These are phyloP conservation scores for Lyophyllum semitale DNA, from an alignment of 768 basidiomycete genomes.

Conservation along the genomic window DNA sequence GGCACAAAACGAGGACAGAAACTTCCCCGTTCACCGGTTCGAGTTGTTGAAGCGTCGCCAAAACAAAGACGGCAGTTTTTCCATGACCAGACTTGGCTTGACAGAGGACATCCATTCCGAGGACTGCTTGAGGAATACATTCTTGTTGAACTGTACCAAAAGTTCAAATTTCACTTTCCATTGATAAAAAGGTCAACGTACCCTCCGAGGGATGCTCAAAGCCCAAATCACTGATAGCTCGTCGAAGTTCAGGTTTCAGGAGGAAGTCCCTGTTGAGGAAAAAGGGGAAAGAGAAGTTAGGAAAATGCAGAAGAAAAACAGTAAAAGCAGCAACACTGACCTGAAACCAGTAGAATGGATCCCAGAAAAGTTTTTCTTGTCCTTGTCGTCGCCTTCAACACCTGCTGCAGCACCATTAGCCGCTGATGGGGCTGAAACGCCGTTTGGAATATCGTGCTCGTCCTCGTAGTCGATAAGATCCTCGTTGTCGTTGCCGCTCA, in stretches of 20 bases:
- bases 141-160: constrained; percentile 88
- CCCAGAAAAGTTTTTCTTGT: constrained; percentile 98
- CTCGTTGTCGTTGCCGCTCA: constrained; percentile 86
- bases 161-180: background rate
- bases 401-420: constrained; percentile 51
- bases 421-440: constrained; percentile 44
- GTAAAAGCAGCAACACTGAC: constrained; percentile 42
- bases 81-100: constrained; percentile 99
- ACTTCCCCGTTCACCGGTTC: constrained; percentile 99
- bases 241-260: constrained; percentile 93
- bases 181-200: constrained; percentile 33
- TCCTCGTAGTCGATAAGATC: constrained; percentile 96
- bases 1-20: constrained; percentile 95
- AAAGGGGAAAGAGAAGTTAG: constrained; percentile 17
- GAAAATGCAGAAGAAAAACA: background rate
- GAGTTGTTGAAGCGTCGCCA: constrained; percentile 96
- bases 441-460: constrained; percentile 77
- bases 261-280: constrained; percentile 80
- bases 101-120: constrained; percentile 99
- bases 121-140: constrained; percentile 98
- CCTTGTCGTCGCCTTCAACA: constrained; percentile 68
- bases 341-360: constrained; percentile 99
- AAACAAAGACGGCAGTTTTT: constrained; percentile 98
- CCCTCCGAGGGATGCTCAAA: constrained; percentile 99
- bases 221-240: constrained; percentile 98